A percentile compares a stretch with the other conserved stretches of the same genome.
Conservation (phyloP, 495 filamentous ascomycete genomes). For the Aspergillus panamensis region DNA sequence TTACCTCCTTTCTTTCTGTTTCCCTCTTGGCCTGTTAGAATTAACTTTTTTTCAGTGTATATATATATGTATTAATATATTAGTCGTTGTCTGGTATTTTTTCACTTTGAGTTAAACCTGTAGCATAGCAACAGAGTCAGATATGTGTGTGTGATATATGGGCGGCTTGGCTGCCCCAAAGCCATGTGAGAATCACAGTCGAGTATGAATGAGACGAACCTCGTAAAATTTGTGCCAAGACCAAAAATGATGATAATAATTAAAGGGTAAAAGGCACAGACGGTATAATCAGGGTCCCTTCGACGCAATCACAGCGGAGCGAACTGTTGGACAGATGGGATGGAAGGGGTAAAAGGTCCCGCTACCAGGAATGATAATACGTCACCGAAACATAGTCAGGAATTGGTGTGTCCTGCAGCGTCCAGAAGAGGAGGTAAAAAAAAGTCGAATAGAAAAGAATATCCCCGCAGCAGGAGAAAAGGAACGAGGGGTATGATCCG, state of each 20-base stretch:
- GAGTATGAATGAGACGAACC: conserved; percentile 9
- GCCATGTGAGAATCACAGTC: conserved; percentile 1
- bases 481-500: neutral
- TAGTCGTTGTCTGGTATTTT: neutral
- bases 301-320: conserved; percentile 9
- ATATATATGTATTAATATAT: conserved; percentile 1
- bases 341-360: conserved; percentile 25
- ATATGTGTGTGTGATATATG: conserved; percentile 3
- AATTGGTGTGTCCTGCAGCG: conserved; percentile 5
- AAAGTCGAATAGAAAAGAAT: neutral
- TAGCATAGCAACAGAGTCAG: conserved; percentile 20
- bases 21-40: neutral
- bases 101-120: neutral
- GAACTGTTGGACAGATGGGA: conserved; percentile 14
- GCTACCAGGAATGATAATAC: conserved; percentile 31
- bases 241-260: neutral
- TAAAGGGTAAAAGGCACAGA: conserved; percentile 10
- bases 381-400: conserved; percentile 30
- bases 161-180: neutral
- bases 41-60: neutral
- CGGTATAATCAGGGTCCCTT: conserved; percentile 10
- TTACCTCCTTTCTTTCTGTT: conserved; percentile 11
- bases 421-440: neutral
- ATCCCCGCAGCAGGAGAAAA: conserved; percentile 8
- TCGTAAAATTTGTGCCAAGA: conserved; percentile 16